Percentiles rank a stretch among this genome's conserved stretches.
phyloP scores from a whole-genome alignment of 805 yeast genomes.

The Candida sakaeoensis region DNA sequence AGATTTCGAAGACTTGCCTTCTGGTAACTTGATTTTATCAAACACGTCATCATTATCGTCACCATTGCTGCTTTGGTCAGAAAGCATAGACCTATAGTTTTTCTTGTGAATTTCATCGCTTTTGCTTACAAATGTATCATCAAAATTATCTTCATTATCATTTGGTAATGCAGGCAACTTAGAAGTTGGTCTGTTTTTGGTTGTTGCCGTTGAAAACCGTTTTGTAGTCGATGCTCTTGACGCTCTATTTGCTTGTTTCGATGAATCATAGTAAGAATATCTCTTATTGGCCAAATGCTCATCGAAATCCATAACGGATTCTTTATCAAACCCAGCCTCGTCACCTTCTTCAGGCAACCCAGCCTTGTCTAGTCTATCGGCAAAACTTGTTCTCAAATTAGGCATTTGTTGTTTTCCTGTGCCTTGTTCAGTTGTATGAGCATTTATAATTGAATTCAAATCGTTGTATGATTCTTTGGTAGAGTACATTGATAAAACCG shows the following conservation, averaged over 20 bases:
- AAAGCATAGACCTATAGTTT: slow-evolving; percentile 11
- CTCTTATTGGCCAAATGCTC: slow-evolving; percentile 38
- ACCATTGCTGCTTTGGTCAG: slow-evolving; percentile 11
- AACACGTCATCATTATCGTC: slow-evolving; percentile 31
- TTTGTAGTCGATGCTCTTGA: slow-evolving; percentile 20
- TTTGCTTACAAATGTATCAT: slow-evolving; percentile 42
- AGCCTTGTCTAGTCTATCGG: slow-evolving; percentile 38
- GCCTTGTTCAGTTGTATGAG: slow-evolving; percentile 20
- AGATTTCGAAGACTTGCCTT: slow-evolving; percentile 18
- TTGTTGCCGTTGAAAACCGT: slow-evolving; percentile 10
- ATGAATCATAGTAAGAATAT: slow-evolving; percentile 34
- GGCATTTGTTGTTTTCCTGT: slow-evolving; percentile 14
- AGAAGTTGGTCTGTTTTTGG: slow-evolving; percentile 23
- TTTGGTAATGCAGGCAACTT: slow-evolving; percentile 28
- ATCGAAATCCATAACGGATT: slow-evolving; percentile 38
- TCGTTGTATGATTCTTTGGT: slow-evolving; percentile 63
- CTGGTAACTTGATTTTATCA: slow-evolving; percentile 48
- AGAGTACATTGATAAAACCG: slow-evolving; percentile 70
- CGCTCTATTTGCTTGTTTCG: slow-evolving; percentile 21
- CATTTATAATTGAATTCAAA: slow-evolving; percentile 39
- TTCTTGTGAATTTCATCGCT: slow-evolving; percentile 20
- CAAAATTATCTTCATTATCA: slow-evolving; percentile 10
- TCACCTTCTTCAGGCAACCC: slow-evolving; percentile 30
- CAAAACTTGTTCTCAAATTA: slow-evolving; percentile 38
- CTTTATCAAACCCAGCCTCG: slow-evolving; percentile 29